Evolutionary conservation across 352 stramenopile genomes (phyloP).

Genomic region (Globisporangium cylindrosporum): DNA sequence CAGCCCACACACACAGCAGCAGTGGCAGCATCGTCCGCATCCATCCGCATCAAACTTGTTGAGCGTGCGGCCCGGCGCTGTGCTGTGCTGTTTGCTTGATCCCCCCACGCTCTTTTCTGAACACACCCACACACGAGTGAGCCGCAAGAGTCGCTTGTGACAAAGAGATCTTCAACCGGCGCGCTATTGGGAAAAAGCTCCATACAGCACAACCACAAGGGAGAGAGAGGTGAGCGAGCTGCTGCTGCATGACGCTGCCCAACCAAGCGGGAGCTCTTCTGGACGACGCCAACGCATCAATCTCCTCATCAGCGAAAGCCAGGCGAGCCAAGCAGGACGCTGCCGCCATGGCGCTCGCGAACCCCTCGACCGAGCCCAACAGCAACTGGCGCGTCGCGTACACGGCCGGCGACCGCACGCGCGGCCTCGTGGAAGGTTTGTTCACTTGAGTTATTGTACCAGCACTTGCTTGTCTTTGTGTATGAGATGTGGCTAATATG

Average conservation of each 20-base stretch:
- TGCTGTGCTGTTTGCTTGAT: neutral
- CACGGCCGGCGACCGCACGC: slow-evolving; percentile 44
- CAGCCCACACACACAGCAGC: neutral
- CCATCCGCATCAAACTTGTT: neutral
- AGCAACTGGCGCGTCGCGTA: slow-evolving; percentile 55
- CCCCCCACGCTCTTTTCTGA: slow-evolving; percentile 1
- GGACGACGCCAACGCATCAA: neutral
- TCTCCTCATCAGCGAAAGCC: neutral
- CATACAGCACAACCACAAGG: neutral
- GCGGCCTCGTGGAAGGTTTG: slow-evolving; percentile 65
- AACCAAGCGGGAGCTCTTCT: slow-evolving; percentile 5
- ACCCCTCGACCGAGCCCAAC: slow-evolving; percentile 20
- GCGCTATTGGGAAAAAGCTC: neutral
- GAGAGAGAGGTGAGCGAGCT: neutral
- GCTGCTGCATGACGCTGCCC: slow-evolving; percentile 9
- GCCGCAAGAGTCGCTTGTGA: slow-evolving; percentile 5
- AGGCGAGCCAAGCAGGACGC: neutral
- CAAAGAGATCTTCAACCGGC: slow-evolving; percentile 12
- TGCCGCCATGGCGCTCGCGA: slow-evolving; percentile 14
- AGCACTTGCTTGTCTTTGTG: slow-evolving; percentile 1
- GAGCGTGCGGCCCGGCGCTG: neutral
- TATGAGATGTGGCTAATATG: neutral
- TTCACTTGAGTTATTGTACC: neutral
- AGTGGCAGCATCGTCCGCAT: neutral
- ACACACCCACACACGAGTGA: neutral